Evolutionary conservation across 768 basidiomycete genomes (phyloP).

Genomic region (Macrolepiota albuminosa): DNA sequence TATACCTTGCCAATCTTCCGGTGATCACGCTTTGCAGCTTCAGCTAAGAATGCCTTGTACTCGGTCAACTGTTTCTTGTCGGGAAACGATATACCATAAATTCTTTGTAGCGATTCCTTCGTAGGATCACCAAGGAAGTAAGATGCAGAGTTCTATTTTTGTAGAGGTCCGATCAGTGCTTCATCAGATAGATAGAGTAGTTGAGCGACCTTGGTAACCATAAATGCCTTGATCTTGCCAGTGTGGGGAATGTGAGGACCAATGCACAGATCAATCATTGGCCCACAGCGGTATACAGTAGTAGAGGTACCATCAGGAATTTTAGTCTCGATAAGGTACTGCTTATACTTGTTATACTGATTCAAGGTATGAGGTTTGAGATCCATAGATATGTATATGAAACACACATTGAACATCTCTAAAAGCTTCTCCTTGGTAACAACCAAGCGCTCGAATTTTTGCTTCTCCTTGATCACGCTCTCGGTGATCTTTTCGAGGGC

Average conservation of each 20-base stretch:
- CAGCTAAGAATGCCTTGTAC: constrained; percentile 92
- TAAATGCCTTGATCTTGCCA: constrained; percentile 94
- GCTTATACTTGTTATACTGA: constrained; percentile 99
- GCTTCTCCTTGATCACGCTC: constrained; percentile 89
- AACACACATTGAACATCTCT: constrained; percentile 89
- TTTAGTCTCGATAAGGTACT: constrained; percentile 91
- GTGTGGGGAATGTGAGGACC: constrained; percentile 99
- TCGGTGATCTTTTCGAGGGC: constrained; percentile 86
- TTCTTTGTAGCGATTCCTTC: constrained; percentile 92
- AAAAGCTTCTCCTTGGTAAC: constrained; percentile 93
- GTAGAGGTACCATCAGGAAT: constrained; percentile 95
- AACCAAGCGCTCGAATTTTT: constrained; percentile 92
- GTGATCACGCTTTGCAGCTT: constrained; percentile 98
- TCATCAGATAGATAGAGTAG: neutral
- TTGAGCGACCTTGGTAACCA: constrained; percentile 82
- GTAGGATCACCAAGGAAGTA: constrained; percentile 94
- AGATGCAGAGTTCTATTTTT: constrained; percentile 82
- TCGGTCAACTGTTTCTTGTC: constrained; percentile 94
- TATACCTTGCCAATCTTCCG: constrained; percentile 85
- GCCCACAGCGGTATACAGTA: constrained; percentile 97
- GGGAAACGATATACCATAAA: constrained; percentile 99
- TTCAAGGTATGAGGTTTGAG: constrained; percentile 2
- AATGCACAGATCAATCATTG: constrained; percentile 95
- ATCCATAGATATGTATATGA: neutral
- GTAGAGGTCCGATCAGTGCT: neutral